Evolutionary conservation across 257 asterid genomes (phyloP).

Genomic region (Solanum pinnatisectum): DNA sequence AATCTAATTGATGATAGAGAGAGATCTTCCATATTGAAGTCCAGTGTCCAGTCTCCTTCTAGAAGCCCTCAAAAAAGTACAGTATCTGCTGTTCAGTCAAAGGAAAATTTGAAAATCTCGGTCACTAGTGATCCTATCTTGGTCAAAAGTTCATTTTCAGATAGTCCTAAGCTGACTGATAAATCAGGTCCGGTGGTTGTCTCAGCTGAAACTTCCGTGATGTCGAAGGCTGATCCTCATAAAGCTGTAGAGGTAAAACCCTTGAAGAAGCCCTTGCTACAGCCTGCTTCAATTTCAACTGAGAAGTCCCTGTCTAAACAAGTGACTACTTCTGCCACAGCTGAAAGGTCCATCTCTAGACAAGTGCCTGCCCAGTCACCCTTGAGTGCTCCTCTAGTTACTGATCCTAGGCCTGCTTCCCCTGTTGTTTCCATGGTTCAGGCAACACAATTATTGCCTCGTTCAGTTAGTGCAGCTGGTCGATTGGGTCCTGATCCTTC

Average conservation of each 20-base stretch:
- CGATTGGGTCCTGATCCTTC: conserved; percentile 61
- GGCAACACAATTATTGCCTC: conserved; percentile 42
- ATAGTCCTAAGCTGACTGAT: conserved; percentile 30
- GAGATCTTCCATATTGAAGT: conserved; percentile 12
- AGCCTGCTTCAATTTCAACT: background rate
- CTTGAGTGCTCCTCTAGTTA: conserved; percentile 60
- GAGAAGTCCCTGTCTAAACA: conserved; percentile 11
- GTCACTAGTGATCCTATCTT: conserved; percentile 15
- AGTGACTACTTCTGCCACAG: conserved; percentile 2
- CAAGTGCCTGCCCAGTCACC: conserved; percentile 53
- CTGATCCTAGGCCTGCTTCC: conserved; percentile 43
- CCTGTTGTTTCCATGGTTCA: conserved; percentile 46
- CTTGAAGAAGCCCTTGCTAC: conserved; percentile 13
- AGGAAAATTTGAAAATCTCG: conserved; percentile 12
- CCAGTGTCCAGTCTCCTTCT: conserved; percentile 26
- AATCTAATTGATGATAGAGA: conserved; percentile 15
- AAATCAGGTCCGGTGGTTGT: conserved; percentile 16
- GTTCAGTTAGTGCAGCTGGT: conserved; percentile 73
- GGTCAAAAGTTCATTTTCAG: conserved; percentile 32
- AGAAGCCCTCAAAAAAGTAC: conserved; percentile 37
- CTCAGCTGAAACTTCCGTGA: conserved; percentile 19
- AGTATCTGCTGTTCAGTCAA: conserved; percentile 19
- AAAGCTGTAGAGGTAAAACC: conserved; percentile 26
- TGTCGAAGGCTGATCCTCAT: conserved; percentile 20
- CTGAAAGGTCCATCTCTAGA: conserved; percentile 25